Evolutionary conservation across 306 rosid species (phyloP), one percentile per base, ranked within the genome.

Genomic region (Hippophae tibetana): DNA sequence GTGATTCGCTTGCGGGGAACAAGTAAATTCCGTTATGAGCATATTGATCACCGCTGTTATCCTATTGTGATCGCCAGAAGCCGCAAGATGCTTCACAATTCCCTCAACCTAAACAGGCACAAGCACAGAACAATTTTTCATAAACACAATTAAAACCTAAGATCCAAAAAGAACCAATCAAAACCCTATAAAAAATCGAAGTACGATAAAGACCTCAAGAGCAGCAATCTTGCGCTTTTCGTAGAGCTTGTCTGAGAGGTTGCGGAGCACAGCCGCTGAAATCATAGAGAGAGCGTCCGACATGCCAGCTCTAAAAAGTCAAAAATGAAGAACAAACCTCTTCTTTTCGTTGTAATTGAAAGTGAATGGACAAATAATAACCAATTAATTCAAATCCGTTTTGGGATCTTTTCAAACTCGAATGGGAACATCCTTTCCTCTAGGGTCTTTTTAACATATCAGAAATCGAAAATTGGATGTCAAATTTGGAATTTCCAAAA

Each of bases 191-290:
- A 65, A 79, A 79, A 66, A 65, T 45, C 45, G 54, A 54, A 64
- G 73, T 57, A n/a, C 40, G 38, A 45, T 45, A 51, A 23, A 74
- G 53, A 93, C 99, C 89, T 93, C 97, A 69, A 88, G 84, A 48
- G 99, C 99, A 56, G 99, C 99, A 81, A 88, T 93, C 72, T 93
- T 93, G 69, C 99, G 97, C 79, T 86, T 93, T 87, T 93, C 99
- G 42, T 93, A 93, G 60, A 88, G 90, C 76, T 93, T 89, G 77
- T 93, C 99, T 60, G 99, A 71, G 52, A 93, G 94, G 73, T 93
- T 93, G 40, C 99, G 99, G 46, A 89, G 85, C 62, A 86, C 90
- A 9, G 80, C 77, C 38, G 95, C 68, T 43, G 97, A 86, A 77
- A 88, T 49, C 70, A 73, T 79, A 59, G 82, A 57, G 13, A 76